Conservation (phyloP, 179 eudicot species). For the Drosera spatulata region DNA sequence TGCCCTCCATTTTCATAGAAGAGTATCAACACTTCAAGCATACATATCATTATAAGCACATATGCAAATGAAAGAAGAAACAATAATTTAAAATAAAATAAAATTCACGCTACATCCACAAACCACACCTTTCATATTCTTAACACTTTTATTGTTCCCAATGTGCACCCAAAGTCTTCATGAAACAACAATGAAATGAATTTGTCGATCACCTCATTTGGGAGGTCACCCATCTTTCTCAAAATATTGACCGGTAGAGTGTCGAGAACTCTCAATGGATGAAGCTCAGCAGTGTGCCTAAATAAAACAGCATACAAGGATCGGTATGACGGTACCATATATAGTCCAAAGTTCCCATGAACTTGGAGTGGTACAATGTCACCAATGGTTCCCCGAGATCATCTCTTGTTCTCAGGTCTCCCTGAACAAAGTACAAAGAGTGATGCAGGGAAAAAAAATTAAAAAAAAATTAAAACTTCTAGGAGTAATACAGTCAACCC, state of each 20-base stretch:
- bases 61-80: too few species aligned
- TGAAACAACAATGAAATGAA: background rate
- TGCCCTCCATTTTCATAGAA: too few species aligned
- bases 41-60: too few species aligned
- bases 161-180: background rate
- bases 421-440: conserved; percentile 26
- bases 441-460: too few species aligned
- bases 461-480: too few species aligned
- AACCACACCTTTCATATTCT: too few species aligned
- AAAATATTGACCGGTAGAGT: conserved; percentile 35
- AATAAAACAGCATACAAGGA: conserved; percentile 6
- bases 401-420: conserved; percentile 41
- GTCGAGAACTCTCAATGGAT: conserved; percentile 70
- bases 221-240: conserved; percentile 50
- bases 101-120: too few species aligned
- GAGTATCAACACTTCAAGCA: too few species aligned
- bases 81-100: too few species aligned
- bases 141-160: too few species aligned
- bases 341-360: conserved; percentile 70
- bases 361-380: conserved; percentile 57
- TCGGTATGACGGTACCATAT: conserved; percentile 36
- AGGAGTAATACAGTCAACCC: too few species aligned
- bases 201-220: conserved; percentile 37
- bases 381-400: conserved; percentile 45
- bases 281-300: conserved; percentile 55